Evolutionary conservation across 2,329 filamentous ascomycete genomes (phyloP), one percentile per base, ranked within the genome.

Genomic region (Capronia epimyces): DNA sequence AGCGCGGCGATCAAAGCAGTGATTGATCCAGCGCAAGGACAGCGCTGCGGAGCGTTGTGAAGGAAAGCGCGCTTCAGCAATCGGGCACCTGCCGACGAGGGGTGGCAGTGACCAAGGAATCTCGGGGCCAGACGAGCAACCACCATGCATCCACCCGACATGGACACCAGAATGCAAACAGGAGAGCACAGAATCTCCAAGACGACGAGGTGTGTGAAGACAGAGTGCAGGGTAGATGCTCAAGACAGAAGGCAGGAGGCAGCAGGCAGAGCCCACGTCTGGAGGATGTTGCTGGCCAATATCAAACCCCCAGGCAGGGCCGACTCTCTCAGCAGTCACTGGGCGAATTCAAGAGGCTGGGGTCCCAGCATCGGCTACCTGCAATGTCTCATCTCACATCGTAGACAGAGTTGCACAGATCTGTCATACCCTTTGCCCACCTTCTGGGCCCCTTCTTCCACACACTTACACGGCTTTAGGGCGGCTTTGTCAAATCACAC

Each of bases 401-500:
- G 43, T 20, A 34, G 44, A 51, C 45, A 25, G 15, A 29, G 21
- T 43, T 37, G 32, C 47, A 43, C 44, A 50, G 40, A 53, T 53
- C 46, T 53, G 50, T 51, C 54, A 53, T 36, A 56, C 54, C 49
- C 6, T 18, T 48, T 44, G 40, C 20, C 36, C 36, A 31, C 16
- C 21, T 37, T 39, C 40, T 27, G 32, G 20, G n/a, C 16, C 21
- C 25, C 12, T 46, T 49, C 16, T 22, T 27, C 36, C 37, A 46
- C 40, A 46, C 32, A 27, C 32, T 51, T 49, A 42, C 44, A 50
- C 36, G 36, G 37, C 10, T 18, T 43, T 36, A 50, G 47, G 46
- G 44, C 42, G 40, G 27, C 45, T 53, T 53, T 56, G 54, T 51
- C 54, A 53, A 51, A 51, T 56, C 50, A 50, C 42, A 36, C 25